Evolutionary conservation across 768 basidiomycete species (phyloP).

Genomic region (Boletus tomentosulus): DNA sequence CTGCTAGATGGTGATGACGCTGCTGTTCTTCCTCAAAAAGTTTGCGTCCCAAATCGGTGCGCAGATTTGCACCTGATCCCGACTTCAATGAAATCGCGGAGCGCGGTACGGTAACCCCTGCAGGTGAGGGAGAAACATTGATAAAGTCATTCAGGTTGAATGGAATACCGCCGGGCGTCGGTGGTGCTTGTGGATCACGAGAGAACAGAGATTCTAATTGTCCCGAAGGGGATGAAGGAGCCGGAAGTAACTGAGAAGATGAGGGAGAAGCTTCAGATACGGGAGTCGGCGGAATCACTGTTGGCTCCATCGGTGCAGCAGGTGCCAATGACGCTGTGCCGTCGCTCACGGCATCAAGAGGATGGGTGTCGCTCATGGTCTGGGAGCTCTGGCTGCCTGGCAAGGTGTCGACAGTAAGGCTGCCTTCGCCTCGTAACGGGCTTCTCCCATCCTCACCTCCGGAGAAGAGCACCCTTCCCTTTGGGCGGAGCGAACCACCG

Average conservation of each 20-base stretch:
- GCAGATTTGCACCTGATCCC: constrained; percentile 46
- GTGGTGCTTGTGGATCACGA: constrained; percentile 31
- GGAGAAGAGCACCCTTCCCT: constrained; percentile 71
- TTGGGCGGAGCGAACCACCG: constrained; percentile 44
- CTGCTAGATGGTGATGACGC: constrained; percentile 32
- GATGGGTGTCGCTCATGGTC: constrained; percentile 14
- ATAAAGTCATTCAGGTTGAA: constrained; percentile 73
- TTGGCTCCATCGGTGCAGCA: constrained; percentile 28
- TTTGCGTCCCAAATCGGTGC: constrained; percentile 62
- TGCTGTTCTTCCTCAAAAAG: constrained; percentile 70
- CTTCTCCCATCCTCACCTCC: constrained; percentile 31
- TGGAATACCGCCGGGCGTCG: constrained; percentile 34
- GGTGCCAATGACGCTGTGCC: constrained; percentile 19
- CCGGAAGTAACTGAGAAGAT: constrained; percentile 23
- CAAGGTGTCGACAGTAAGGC: constrained; percentile 21
- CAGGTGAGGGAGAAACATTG: constrained; percentile 66
- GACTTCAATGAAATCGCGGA: constrained; percentile 30
- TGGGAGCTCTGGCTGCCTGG: constrained; percentile 27
- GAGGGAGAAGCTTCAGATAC: constrained; percentile 22
- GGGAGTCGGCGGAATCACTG: constrained; percentile 33
- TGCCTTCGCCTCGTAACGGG: constrained; percentile 27
- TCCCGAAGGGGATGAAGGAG: constrained; percentile 23
- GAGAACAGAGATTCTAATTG: constrained; percentile 16
- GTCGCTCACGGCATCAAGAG: constrained; percentile 14
- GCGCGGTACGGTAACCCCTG: constrained; percentile 32